Percentiles rank a stretch among this genome's conserved stretches.
Evolutionary conservation across 164 flowering plant genomes (phyloP).

Genomic region (Aristolochia fimbriata): DNA sequence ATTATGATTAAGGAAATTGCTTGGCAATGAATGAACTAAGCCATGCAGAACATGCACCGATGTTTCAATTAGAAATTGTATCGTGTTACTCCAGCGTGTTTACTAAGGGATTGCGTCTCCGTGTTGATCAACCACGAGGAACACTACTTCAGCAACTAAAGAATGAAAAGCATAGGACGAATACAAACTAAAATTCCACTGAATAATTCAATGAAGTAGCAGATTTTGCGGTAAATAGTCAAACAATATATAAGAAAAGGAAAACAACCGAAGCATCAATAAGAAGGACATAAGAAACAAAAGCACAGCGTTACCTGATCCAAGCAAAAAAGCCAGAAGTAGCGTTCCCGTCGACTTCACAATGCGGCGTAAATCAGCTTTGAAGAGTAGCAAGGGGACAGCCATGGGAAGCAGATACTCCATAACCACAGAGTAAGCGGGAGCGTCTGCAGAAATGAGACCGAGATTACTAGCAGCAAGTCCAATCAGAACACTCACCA

Average conservation of each 20-base stretch:
- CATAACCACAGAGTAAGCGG: slow-evolving; percentile 49
- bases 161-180: too few relatives aligned
- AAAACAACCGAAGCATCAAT: not conserved
- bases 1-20: too few relatives aligned
- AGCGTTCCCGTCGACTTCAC: slow-evolving; percentile 66
- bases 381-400: slow-evolving; percentile 64
- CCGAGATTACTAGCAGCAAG: slow-evolving; percentile 85
- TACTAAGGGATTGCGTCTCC: too few relatives aligned
- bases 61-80: too few relatives aligned
- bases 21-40: too few relatives aligned
- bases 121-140: too few relatives aligned
- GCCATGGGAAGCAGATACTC: slow-evolving; percentile 64
- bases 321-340: slow-evolving; percentile 76
- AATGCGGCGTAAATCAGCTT: slow-evolving; percentile 70
- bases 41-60: too few relatives aligned
- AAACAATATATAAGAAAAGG: not conserved
- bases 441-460: slow-evolving; percentile 50
- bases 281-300: not conserved
- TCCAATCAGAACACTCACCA: slow-evolving; percentile 68
- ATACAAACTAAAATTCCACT: too few relatives aligned
- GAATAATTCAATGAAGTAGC: too few relatives aligned
- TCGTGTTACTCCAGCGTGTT: too few relatives aligned
- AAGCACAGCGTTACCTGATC: slow-evolving; percentile 40
- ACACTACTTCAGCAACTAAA: too few relatives aligned
- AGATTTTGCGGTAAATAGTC: too few relatives aligned